A percentile compares a stretch with the other conserved stretches of the same genome.
Evolutionary conservation across 129 eudicot species (phyloP).

Genomic region (Pulicaria dysenterica): DNA sequence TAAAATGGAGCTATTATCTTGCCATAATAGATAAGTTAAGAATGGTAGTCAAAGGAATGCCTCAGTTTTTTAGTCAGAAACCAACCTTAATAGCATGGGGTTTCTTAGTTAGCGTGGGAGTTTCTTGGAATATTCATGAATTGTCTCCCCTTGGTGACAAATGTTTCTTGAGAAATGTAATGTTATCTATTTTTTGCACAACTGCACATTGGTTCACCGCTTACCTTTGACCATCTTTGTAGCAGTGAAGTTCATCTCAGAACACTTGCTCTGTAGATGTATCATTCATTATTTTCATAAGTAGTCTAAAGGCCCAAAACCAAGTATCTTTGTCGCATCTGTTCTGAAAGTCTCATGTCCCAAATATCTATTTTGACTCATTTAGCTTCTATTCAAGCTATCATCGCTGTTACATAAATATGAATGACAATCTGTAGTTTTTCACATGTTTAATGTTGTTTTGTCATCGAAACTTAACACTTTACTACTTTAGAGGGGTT

Average conservation of each 20-base stretch:
- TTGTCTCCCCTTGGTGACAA: neutral
- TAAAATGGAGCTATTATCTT: neutral
- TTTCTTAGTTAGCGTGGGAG: neutral
- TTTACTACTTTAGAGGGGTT: neutral
- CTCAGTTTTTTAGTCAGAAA: neutral
- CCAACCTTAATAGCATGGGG: neutral
- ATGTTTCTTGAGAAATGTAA: neutral
- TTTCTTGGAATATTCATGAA: neutral
- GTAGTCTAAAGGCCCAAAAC: no score
- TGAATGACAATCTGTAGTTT: neutral
- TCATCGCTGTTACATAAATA: neutral
- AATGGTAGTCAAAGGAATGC: constrained; percentile 2
- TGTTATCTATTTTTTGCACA: neutral
- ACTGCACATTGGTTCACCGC: neutral
- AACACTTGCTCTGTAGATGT: neutral
- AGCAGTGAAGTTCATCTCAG: neutral
- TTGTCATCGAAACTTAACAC: neutral
- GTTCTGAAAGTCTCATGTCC: no score
- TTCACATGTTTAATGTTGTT: neutral
- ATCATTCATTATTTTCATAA: no score
- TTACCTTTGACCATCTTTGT: neutral
- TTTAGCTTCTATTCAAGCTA: no score
- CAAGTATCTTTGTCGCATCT: no score
- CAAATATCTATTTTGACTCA: neutral
- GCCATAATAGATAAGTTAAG: neutral